A percentile compares a stretch with the other conserved stretches of the same genome.
Evolutionary conservation across 352 stramenopile genomes (phyloP).

Genomic region (Phytophthora hibernalis): DNA sequence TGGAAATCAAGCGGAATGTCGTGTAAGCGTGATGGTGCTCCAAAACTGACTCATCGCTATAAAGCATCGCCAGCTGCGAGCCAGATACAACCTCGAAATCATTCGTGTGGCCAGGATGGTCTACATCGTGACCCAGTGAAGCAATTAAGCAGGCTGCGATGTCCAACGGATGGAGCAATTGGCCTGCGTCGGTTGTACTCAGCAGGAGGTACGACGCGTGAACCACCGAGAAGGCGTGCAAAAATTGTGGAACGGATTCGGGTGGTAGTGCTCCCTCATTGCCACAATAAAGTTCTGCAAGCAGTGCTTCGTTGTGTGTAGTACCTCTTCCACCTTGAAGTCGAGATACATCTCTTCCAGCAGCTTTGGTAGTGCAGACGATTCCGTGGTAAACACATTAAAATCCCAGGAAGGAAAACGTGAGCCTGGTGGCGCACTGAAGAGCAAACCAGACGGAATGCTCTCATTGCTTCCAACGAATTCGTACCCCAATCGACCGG

Average conservation of each 20-base stretch:
- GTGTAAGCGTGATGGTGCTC: constrained; percentile 91
- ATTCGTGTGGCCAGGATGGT: constrained; percentile 92
- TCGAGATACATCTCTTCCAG: constrained; percentile 83
- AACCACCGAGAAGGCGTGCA: constrained; percentile 90
- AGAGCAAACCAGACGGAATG: constrained; percentile 27
- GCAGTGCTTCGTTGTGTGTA: constrained; percentile 60
- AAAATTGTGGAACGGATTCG: constrained; percentile 93
- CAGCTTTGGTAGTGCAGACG: constrained; percentile 55
- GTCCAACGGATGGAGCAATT: constrained; percentile 85
- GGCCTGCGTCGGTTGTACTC: constrained; percentile 65
- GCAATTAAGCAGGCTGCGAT: constrained; percentile 87
- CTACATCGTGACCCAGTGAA: constrained; percentile 91
- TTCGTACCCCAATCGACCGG: constrained; percentile 43
- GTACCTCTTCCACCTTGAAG: constrained; percentile 70
- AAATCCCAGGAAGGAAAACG: constrained; percentile 76
- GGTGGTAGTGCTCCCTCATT: constrained; percentile 87
- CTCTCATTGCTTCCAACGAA: constrained; percentile 21
- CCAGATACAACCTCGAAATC: constrained; percentile 86
- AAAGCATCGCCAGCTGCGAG: constrained; percentile 83
- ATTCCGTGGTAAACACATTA: constrained; percentile 77
- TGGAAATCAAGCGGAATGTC: constrained; percentile 87
- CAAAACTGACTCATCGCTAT: constrained; percentile 91
- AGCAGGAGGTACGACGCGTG: constrained; percentile 88
- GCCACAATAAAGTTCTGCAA: constrained; percentile 84
- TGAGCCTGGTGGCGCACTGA: constrained; percentile 39